Percentiles rank a stretch among this genome's conserved stretches.
These are phyloP conservation scores for Fusarium sp. DNA, from an alignment of 2,329 filamentous ascomycete species.

Conservation along the genomic window DNA sequence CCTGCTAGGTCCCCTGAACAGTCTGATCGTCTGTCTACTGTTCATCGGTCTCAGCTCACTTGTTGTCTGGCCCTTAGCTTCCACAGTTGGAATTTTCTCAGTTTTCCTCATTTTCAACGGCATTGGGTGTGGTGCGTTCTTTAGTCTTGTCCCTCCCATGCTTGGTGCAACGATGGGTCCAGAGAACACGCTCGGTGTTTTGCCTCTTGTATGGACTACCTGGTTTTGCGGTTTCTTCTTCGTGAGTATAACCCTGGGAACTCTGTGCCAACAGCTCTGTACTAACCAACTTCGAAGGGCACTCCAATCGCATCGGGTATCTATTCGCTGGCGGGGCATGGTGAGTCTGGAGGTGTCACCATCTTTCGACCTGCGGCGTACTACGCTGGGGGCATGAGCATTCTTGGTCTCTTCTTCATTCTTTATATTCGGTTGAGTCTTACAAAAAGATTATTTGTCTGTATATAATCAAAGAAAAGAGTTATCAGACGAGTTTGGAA, in stretches of 20 bases:
- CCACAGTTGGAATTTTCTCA: slow-evolving; percentile 43
- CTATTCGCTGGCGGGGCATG: slow-evolving; percentile 26
- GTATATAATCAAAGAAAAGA: not conserved
- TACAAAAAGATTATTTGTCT: not conserved
- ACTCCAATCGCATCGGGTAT: slow-evolving; percentile 45
- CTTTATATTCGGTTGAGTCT: slow-evolving; percentile 26
- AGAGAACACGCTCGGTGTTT: slow-evolving; percentile 43
- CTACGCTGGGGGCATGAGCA: slow-evolving; percentile 38
- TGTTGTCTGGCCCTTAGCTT: slow-evolving; percentile 48
- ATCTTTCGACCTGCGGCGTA: slow-evolving; percentile 36
- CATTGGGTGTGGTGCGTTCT: slow-evolving; percentile 50
- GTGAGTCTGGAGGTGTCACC: not conserved
- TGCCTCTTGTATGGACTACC: slow-evolving; percentile 50
- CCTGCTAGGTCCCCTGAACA: slow-evolving; percentile 49
- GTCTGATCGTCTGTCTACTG: slow-evolving; percentile 45
- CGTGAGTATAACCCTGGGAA: slow-evolving; percentile 4
- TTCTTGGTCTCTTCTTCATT: slow-evolving; percentile 33
- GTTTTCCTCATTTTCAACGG: slow-evolving; percentile 48
- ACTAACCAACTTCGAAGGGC: slow-evolving; percentile 14
- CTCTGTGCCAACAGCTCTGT: not conserved
- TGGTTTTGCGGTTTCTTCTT: slow-evolving; percentile 52
- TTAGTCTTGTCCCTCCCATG: slow-evolving; percentile 50
- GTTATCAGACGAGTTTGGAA: no score
- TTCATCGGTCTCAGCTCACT: slow-evolving; percentile 49
- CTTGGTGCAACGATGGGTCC: slow-evolving; percentile 46